Conservation (phyloP, 169 alveolate species). For the Plasmodium sp. region DNA sequence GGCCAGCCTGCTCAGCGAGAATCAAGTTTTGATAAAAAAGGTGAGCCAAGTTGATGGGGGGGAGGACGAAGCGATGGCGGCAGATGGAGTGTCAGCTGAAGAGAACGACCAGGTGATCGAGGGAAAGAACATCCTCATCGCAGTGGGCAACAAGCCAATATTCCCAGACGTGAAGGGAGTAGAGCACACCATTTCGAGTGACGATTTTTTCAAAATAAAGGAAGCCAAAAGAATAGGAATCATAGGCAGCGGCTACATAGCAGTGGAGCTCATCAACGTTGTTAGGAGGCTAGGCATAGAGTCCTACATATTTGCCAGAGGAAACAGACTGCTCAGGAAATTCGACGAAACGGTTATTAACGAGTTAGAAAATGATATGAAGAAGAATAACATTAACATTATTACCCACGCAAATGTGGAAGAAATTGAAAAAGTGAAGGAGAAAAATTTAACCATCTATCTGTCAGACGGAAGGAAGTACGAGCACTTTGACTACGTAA, state of each 20-base stretch:
- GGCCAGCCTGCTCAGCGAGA: constrained; percentile 34
- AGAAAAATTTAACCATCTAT: constrained; percentile 90
- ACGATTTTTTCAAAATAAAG: constrained; percentile 91
- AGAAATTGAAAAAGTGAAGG: constrained; percentile 87
- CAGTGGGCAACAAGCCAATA: constrained; percentile 91
- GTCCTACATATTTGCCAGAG: constrained; percentile 88
- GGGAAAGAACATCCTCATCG: constrained; percentile 87
- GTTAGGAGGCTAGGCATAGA: constrained; percentile 91
- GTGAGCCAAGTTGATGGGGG: not conserved
- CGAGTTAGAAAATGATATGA: constrained; percentile 91
- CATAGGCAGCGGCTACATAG: constrained; percentile 96
- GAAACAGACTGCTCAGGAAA: constrained; percentile 77
- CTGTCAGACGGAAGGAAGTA: constrained; percentile 93
- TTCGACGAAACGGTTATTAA: constrained; percentile 77
- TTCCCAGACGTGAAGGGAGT: constrained; percentile 85
- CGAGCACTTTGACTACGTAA: constrained; percentile 82
- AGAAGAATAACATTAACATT: constrained; percentile 64
- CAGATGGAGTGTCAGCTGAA: not conserved
- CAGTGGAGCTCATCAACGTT: constrained; percentile 94
- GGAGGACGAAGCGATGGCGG: constrained; percentile 3
- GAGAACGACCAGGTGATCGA: constrained; percentile 4
- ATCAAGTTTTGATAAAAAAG: constrained; percentile 32
- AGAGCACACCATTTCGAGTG: constrained; percentile 88
- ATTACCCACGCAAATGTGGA: constrained; percentile 92
- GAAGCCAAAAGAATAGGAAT: constrained; percentile 94